A percentile compares a stretch with the other conserved stretches of the same genome.
These are phyloP conservation scores for Haplosporangium sp. DNA, from an alignment of 371 early-diverging fungal species.

Conservation along the genomic window DNA sequence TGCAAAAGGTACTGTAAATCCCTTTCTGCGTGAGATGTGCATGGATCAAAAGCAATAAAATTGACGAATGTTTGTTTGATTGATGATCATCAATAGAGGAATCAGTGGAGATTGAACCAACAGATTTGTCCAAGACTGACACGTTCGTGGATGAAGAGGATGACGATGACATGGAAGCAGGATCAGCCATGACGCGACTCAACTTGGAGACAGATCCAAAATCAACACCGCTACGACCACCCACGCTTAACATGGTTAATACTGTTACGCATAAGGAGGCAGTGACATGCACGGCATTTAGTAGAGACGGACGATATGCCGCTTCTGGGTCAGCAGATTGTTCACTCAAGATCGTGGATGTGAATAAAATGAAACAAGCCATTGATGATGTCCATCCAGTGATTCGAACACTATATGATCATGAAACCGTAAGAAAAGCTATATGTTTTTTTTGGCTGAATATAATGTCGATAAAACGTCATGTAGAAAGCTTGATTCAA, in stretches of 20 bases:
- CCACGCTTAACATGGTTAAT: constrained; percentile 31
- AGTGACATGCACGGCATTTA: constrained; percentile 57
- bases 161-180: constrained; percentile 29
- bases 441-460: not conserved
- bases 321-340: constrained; percentile 94
- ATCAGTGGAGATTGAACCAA: constrained; percentile 49
- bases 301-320: constrained; percentile 49
- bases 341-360: constrained; percentile 91
- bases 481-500: no score
- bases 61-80: not conserved
- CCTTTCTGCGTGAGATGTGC: not conserved
- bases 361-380: constrained; percentile 78
- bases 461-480: not conserved
- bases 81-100: constrained; percentile 30
- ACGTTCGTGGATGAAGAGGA: constrained; percentile 13
- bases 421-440: constrained; percentile 63
- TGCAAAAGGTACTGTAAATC: constrained; percentile 57
- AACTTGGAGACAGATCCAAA: constrained; percentile 48
- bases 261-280: constrained; percentile 59
- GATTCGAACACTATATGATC: constrained; percentile 91
- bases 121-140: constrained; percentile 26
- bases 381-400: constrained; percentile 78
- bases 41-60: not conserved
- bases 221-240: constrained; percentile 15
- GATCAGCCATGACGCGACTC: constrained; percentile 24